Evolutionary conservation across 2,329 filamentous ascomycete genomes (phyloP).

Genomic region (Sporothrix variecibatus): DNA sequence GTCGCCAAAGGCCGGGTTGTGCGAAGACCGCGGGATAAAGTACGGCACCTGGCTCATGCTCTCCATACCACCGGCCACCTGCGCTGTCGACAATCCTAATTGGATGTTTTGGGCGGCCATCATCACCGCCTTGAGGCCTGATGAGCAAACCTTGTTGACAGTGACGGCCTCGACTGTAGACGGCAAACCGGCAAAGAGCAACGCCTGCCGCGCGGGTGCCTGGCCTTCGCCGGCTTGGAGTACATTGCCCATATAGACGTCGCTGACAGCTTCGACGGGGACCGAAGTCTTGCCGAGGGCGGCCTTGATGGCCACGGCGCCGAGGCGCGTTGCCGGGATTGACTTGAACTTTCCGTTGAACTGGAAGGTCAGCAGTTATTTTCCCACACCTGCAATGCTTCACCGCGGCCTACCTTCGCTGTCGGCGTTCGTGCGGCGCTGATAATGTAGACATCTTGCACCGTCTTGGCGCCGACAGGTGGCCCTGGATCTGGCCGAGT

Average conservation of each 20-base stretch:
- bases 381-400: neutral
- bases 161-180: neutral
- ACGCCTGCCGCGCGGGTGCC: neutral
- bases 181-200: neutral
- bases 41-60: conserved; percentile 8
- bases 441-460: conserved; percentile 5
- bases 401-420: neutral
- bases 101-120: neutral
- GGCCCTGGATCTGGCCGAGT: conserved; percentile 3
- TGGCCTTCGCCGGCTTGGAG: neutral
- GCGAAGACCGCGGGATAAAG: neutral
- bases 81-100: neutral
- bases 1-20: conserved; percentile 1
- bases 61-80: conserved; percentile 6
- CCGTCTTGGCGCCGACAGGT: neutral
- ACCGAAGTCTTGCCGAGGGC: neutral
- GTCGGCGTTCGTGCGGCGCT: neutral
- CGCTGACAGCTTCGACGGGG: neutral
- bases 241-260: conserved; percentile 1
- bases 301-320: neutral
- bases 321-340: neutral
- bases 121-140: neutral
- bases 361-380: neutral
- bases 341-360: neutral
- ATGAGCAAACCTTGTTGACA: conserved; percentile 1